A percentile compares a stretch with the other conserved stretches of the same genome.
phyloP scores from a whole-genome alignment of 371 early-diverging fungal species.

The Syncephalastrum racemosum region DNA sequence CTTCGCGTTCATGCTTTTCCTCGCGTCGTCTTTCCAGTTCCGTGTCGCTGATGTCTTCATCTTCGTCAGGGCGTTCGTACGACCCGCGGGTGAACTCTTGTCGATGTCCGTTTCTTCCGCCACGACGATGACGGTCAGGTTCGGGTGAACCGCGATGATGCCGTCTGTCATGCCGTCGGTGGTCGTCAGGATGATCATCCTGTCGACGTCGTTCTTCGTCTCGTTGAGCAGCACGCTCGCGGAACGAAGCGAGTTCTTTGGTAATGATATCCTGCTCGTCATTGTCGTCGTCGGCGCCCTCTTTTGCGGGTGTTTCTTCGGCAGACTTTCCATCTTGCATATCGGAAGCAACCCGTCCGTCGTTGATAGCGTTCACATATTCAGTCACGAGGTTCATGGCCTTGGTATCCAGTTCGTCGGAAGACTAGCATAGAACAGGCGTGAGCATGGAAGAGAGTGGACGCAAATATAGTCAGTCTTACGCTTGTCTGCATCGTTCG shows the following conservation, averaged over 20 bases:
- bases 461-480: background rate
- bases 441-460: too few relatives aligned
- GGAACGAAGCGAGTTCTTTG: slow-evolving; percentile 64
- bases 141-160: slow-evolving; percentile 20
- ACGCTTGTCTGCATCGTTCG: slow-evolving; percentile 37
- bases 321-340: slow-evolving; percentile 1
- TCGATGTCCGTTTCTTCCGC: slow-evolving; percentile 17
- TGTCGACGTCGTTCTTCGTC: slow-evolving; percentile 53
- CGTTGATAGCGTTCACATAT: slow-evolving; percentile 46
- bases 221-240: slow-evolving; percentile 62
- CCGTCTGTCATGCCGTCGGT: slow-evolving; percentile 17
- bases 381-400: slow-evolving; percentile 32
- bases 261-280: slow-evolving; percentile 55
- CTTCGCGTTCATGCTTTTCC: slow-evolving; percentile 66
- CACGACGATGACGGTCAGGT: slow-evolving; percentile 21
- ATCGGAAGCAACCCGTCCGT: slow-evolving; percentile 29
- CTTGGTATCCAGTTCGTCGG: slow-evolving; percentile 16
- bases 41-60: slow-evolving; percentile 58
- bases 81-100: slow-evolving; percentile 32
- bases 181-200: slow-evolving; percentile 25
- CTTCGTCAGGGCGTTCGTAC: slow-evolving; percentile 20
- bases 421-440: background rate
- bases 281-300: slow-evolving; percentile 2
- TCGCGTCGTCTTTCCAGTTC: slow-evolving; percentile 65
- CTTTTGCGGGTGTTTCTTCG: slow-evolving; percentile 5